phyloP scores from a whole-genome alignment of 2,329 filamentous ascomycete genomes.

The Alternaria sp. region DNA sequence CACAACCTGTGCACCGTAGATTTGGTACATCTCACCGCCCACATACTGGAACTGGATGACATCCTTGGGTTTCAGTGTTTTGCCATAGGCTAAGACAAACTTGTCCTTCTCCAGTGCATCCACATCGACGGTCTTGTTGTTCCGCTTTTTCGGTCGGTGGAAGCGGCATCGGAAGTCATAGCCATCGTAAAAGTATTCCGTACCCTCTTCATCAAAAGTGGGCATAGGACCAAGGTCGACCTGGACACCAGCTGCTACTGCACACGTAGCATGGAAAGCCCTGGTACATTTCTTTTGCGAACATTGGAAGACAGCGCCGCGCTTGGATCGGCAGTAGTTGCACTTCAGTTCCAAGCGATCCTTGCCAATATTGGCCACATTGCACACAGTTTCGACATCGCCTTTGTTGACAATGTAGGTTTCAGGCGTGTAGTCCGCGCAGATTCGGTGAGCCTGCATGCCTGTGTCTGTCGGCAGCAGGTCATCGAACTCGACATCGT shows the following conservation, averaged over 20 bases:
- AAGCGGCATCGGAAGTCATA: conserved; percentile 96
- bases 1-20: conserved; percentile 87
- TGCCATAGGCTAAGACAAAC: conserved; percentile 73
- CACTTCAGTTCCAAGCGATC: conserved; percentile 91
- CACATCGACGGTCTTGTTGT: conserved; percentile 76
- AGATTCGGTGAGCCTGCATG: conserved; percentile 84
- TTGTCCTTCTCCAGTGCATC: conserved; percentile 74
- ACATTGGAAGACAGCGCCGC: conserved; percentile 96
- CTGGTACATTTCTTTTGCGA: conserved; percentile 92
- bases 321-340: conserved; percentile 91
- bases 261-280: conserved; percentile 94
- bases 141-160: conserved; percentile 88
- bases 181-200: conserved; percentile 88
- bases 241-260: conserved; percentile 88
- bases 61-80: conserved; percentile 73
- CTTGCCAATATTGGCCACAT: conserved; percentile 82
- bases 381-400: conserved; percentile 75
- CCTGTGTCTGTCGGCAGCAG: conserved; percentile 89
- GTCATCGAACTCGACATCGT: conserved; percentile 81
- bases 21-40: conserved; percentile 78
- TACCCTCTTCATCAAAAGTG: conserved; percentile 87
- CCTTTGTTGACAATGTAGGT: conserved; percentile 79
- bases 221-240: conserved; percentile 87
- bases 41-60: conserved; percentile 87
- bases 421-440: conserved; percentile 90